These are phyloP conservation scores for Hemerocallis citrina DNA, from an alignment of 106 monocot genomes.

Conservation along the genomic window DNA sequence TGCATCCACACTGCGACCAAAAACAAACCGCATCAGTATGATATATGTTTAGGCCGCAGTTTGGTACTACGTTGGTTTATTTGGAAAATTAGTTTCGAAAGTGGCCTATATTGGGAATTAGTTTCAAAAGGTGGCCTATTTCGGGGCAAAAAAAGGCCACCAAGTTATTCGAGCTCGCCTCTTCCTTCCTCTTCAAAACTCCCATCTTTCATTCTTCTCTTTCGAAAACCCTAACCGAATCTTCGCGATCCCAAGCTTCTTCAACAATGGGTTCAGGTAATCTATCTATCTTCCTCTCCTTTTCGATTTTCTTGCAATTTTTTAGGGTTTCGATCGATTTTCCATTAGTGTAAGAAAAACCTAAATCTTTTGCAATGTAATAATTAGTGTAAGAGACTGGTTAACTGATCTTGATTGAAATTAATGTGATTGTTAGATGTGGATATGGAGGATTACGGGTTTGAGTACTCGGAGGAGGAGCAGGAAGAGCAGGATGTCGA, in stretches of 20 bases:
- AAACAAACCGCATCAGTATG: too few relatives aligned
- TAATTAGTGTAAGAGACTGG: neutral
- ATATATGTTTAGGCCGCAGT: too few relatives aligned
- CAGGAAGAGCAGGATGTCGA: conserved; percentile 99
- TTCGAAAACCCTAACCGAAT: neutral
- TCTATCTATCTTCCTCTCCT: neutral
- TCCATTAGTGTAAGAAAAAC: neutral
- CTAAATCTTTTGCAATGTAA: neutral
- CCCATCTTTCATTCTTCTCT: neutral
- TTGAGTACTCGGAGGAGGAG: conserved; percentile 98
- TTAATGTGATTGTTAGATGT: conserved; percentile 51
- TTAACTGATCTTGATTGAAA: neutral
- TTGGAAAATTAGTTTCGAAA: too few relatives aligned
- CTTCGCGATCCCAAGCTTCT: neutral
- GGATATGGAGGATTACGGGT: conserved; percentile 99
- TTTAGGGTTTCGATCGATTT: neutral
- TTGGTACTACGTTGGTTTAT: too few relatives aligned
- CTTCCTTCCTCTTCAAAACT: neutral
- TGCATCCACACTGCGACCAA: too few relatives aligned
- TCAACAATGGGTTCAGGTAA: conserved; percentile 23
- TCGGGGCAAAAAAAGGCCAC: too few relatives aligned
- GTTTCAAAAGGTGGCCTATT: too few relatives aligned
- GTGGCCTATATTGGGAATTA: too few relatives aligned
- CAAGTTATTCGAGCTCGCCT: neutral
- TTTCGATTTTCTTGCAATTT: neutral